Conservation (phyloP, 352 stramenopile species). For the Globisporangium carolinianum region DNA sequence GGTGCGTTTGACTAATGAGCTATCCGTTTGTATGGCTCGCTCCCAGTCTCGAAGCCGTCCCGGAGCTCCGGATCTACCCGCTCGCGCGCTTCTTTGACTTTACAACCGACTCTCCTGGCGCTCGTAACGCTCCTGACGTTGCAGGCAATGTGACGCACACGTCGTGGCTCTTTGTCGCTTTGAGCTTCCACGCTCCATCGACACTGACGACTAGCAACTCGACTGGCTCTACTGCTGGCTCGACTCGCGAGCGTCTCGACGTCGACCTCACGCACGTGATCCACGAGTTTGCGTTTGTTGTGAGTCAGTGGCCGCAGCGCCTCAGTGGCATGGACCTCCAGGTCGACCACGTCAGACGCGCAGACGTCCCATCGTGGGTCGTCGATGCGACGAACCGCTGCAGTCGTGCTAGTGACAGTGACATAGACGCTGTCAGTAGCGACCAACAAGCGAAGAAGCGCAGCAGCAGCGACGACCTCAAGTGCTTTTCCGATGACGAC, state of each 20-base stretch:
- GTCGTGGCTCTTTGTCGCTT: constrained; percentile 72
- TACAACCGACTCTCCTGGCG: background rate
- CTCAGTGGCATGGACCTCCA: constrained; percentile 78
- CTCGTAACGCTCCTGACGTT: no score
- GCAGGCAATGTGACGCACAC: constrained; percentile 21
- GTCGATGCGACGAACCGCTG: constrained; percentile 21
- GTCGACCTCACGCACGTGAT: constrained; percentile 70
- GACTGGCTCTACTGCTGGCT: background rate
- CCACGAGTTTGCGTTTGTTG: constrained; percentile 67
- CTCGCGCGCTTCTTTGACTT: constrained; percentile 84
- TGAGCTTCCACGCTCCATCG: constrained; percentile 55
- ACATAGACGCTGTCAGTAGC: constrained; percentile 6
- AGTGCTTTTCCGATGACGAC: constrained; percentile 23
- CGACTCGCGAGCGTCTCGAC: constrained; percentile 15
- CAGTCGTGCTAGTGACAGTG: background rate
- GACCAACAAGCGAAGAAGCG: background rate
- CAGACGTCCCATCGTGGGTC: constrained; percentile 60
- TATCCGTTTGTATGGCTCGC: background rate
- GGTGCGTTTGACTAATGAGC: no score
- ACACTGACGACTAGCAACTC: background rate
- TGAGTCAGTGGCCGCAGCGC: constrained; percentile 72
- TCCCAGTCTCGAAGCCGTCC: constrained; percentile 52
- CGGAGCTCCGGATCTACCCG: constrained; percentile 52
- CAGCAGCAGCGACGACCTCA: constrained; percentile 6
- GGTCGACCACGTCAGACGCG: constrained; percentile 57